Evolutionary conservation across 2,329 filamentous ascomycete genomes (phyloP).

Genomic region (Talaromyces sp.): DNA sequence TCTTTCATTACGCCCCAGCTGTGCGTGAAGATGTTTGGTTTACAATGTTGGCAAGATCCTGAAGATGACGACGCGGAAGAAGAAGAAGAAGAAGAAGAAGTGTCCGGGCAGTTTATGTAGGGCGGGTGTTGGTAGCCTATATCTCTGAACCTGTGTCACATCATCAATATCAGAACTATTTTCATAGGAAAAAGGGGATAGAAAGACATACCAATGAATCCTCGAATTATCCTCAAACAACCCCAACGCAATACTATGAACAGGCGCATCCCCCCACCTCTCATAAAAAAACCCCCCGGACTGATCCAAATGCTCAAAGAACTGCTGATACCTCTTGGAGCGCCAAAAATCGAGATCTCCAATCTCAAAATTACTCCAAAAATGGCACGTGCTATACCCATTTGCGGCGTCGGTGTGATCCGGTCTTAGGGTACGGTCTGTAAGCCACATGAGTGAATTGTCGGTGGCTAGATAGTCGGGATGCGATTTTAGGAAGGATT

Average conservation of each 20-base stretch:
- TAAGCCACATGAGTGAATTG: constrained; percentile 83
- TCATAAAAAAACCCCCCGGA: constrained; percentile 98
- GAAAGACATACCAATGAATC: constrained; percentile 70
- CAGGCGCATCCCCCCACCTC: constrained; percentile 94
- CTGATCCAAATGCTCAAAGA: constrained; percentile 90
- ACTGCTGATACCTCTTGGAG: constrained; percentile 83
- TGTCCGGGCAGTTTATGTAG: constrained; percentile 98
- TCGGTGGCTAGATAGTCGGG: constrained; percentile 74
- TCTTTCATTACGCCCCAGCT: constrained; percentile 72
- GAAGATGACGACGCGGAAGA: background rate
- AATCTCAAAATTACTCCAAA: constrained; percentile 99
- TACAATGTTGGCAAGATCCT: constrained; percentile 75
- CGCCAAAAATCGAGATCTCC: constrained; percentile 90
- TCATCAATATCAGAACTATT: background rate
- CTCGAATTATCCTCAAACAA: constrained; percentile 85
- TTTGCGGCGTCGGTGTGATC: constrained; percentile 74
- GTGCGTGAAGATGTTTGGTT: constrained; percentile 75
- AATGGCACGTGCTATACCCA: constrained; percentile 96
- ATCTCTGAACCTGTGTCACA: constrained; percentile 79
- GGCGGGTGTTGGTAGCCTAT: constrained; percentile 98
- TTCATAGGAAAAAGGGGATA: background rate
- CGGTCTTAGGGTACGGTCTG: constrained; percentile 69
- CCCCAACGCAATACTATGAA: constrained; percentile 88
- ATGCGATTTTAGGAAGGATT: constrained; percentile 81
- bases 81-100: constrained; percentile 43